Evolutionary conservation across 306 rosid species (phyloP), one percentile per base, ranked within the genome.

Genomic region (Arachis stenosperma): DNA sequence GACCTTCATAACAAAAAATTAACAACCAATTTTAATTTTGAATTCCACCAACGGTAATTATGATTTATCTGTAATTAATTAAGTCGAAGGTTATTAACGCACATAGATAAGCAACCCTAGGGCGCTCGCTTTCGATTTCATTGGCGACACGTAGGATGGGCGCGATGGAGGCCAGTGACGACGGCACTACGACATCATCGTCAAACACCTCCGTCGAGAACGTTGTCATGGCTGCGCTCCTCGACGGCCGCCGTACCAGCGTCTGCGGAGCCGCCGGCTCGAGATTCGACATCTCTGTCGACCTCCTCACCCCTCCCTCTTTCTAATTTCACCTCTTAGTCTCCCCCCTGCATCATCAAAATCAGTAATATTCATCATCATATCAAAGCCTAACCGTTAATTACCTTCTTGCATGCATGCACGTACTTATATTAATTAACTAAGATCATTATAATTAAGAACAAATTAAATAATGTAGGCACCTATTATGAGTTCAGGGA

Each of bases 71-170:
- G 12, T 60, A 12, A 13, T 8, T n/a, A 41, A 51, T 65, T 46
- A 43, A 7, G 9, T 4, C 7, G 57, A 12, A 30, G 10, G 10
- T 29, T 12, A 9, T 0, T 5, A 8, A 39, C 8, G 17, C 14
- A 94, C 98, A 94, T 70, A 88, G 95, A 79, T 91, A 91, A 5
- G 98, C 92, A 36, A 94, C 96, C 70, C 98, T 92, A 47, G 98
- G 91, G 2, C 97, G 94, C 27, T 94, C 98, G 50, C 67, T 64
- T 71, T 94, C 98, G 41, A 89, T 83, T 83, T 94, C 98, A 0
- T 85, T 86, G 57, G 98, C 98, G 30, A 89, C 92, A 0, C 98
- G 97, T 80, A 94, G 98, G 70, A 91, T 87, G 5, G 98, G 98
- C 12, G 89, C 81, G 61, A 94, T 94, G 75, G 96, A 78, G 12